Conservation (phyloP, 345 rosid genomes). For the Hypericum androsaemum region DNA sequence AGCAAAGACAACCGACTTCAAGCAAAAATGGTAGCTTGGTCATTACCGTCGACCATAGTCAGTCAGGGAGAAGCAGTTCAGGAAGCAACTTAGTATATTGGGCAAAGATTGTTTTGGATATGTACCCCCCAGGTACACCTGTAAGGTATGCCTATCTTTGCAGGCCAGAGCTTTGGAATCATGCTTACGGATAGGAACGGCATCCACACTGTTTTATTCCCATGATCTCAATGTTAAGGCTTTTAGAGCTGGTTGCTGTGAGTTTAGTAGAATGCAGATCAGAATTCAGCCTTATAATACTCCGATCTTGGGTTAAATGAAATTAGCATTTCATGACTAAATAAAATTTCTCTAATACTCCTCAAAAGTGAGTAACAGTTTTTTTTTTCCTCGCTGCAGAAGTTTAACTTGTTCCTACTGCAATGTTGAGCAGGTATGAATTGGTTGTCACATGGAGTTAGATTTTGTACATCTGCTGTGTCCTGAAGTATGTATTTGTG, state of each 20-base stretch:
- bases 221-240: too few relatives aligned
- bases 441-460: too few relatives aligned
- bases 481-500: too few relatives aligned
- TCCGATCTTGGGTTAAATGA: background rate
- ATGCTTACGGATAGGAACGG: background rate
- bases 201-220: background rate
- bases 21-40: constrained; percentile 49
- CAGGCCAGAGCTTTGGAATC: constrained; percentile 1
- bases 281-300: too few relatives aligned
- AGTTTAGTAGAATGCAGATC: too few relatives aligned
- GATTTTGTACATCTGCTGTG: too few relatives aligned
- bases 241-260: too few relatives aligned
- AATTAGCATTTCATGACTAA: background rate
- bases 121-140: constrained; percentile 74
- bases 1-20: constrained; percentile 91
- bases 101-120: constrained; percentile 73
- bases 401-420: constrained; percentile 68
- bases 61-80: constrained; percentile 22
- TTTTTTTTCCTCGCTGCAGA: constrained; percentile 39
- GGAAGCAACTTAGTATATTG: constrained; percentile 48
- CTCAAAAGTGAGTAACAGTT: background rate
- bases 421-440: constrained; percentile 66
- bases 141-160: constrained; percentile 36
- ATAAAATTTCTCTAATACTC: background rate
- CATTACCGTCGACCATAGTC: constrained; percentile 39